Evolutionary conservation across 768 basidiomycete genomes (phyloP).

Genomic region (Leccinum subtestaceum): DNA sequence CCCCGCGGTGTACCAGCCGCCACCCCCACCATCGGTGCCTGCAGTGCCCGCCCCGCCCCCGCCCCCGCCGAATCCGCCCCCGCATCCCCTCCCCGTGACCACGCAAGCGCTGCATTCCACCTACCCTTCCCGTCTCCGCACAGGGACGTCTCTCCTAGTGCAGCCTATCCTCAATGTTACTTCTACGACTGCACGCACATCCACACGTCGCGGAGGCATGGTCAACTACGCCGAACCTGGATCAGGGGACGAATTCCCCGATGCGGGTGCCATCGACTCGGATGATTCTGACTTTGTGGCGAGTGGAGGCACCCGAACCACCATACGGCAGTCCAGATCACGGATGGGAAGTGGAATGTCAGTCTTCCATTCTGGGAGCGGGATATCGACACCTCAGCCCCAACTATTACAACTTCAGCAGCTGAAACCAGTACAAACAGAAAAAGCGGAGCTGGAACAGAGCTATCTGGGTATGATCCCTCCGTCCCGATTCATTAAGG

Average conservation of each 20-base stretch:
- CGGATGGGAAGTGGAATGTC: slow-evolving; percentile 48
- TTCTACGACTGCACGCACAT: slow-evolving; percentile 42
- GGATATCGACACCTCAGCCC: slow-evolving; percentile 36
- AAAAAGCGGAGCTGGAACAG: slow-evolving; percentile 72
- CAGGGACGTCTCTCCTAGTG: slow-evolving; percentile 85
- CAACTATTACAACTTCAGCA: slow-evolving; percentile 16
- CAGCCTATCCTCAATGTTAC: slow-evolving; percentile 68
- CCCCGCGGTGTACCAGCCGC: slow-evolving; percentile 38
- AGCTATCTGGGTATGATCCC: slow-evolving; percentile 88
- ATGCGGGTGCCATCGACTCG: slow-evolving; percentile 77
- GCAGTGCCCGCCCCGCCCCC: slow-evolving; percentile 26
- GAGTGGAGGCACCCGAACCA: slow-evolving; percentile 60
- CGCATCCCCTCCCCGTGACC: slow-evolving; percentile 54
- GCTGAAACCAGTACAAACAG: slow-evolving; percentile 25
- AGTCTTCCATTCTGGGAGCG: slow-evolving; percentile 54
- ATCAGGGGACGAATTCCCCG: slow-evolving; percentile 77
- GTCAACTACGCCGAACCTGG: slow-evolving; percentile 88
- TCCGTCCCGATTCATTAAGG: slow-evolving; percentile 71
- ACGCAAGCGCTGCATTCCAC: slow-evolving; percentile 77
- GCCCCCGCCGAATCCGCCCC: slow-evolving; percentile 47
- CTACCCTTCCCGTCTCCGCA: slow-evolving; percentile 86
- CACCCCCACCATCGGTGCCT: slow-evolving; percentile 33
- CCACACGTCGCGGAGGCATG: slow-evolving; percentile 60
- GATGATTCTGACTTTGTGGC: slow-evolving; percentile 83
- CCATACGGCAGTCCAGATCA: slow-evolving; percentile 45